Evolutionary conservation across 495 filamentous ascomycete species (phyloP).

Genomic region (Aspergillus sparsus): DNA sequence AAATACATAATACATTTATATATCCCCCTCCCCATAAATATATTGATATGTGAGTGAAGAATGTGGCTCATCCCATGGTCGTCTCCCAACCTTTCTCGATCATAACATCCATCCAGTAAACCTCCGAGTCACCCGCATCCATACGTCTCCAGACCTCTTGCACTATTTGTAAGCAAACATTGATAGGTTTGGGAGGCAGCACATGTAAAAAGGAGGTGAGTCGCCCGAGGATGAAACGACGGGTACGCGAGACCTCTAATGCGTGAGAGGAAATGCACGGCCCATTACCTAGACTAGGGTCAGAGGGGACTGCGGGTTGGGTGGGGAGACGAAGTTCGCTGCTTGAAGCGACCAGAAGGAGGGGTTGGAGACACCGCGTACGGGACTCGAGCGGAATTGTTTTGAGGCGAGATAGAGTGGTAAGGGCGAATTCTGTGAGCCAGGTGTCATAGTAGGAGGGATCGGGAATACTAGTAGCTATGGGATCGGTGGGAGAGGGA

Average conservation of each 20-base stretch:
- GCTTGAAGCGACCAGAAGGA: constrained; percentile 52
- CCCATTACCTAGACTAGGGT: constrained; percentile 19
- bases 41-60: constrained; percentile 8
- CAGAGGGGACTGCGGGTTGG: constrained; percentile 18
- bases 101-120: constrained; percentile 61
- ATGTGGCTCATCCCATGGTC: constrained; percentile 48
- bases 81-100: constrained; percentile 59
- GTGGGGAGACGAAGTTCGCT: constrained; percentile 51
- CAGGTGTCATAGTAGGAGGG: constrained; percentile 41
- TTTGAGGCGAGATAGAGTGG: constrained; percentile 53
- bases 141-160: constrained; percentile 54
- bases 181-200: constrained; percentile 55
- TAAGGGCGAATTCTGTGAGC: constrained; percentile 55
- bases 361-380: constrained; percentile 56
- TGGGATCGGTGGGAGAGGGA: constrained; percentile 10
- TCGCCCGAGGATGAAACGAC: constrained; percentile 49
- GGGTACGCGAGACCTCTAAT: constrained; percentile 48
- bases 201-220: constrained; percentile 49
- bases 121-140: constrained; percentile 43
- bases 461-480: constrained; percentile 10
- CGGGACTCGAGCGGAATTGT: constrained; percentile 55
- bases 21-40: constrained; percentile 23
- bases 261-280: constrained; percentile 47
- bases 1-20: not conserved
- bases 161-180: constrained; percentile 49